Conservation (phyloP, 306 rosid species). For the Castanea crenata region DNA sequence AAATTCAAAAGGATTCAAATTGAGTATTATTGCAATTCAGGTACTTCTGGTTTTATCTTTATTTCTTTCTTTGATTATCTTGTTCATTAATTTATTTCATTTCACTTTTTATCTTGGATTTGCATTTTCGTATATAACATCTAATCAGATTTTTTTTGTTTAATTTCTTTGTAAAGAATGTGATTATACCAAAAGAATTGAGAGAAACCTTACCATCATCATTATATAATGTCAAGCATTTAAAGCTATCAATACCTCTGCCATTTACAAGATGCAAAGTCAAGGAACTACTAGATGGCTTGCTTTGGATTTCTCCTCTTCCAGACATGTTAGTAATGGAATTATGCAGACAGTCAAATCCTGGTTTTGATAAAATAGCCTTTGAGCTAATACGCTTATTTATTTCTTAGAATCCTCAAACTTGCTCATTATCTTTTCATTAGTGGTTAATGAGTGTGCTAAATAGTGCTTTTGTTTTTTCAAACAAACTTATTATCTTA, state of each 20-base stretch:
- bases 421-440: neutral
- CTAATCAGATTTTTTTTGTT: neutral
- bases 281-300: neutral
- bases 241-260: neutral
- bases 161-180: conserved; percentile 1
- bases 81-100: too few species aligned
- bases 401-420: neutral
- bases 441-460: neutral
- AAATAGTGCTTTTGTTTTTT: neutral
- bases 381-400: neutral
- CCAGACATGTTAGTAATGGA: conserved; percentile 2
- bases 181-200: conserved; percentile 1
- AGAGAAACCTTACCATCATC: conserved; percentile 8
- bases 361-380: too few species aligned
- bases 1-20: too few species aligned
- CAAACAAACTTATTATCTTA: neutral
- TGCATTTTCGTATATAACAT: neutral
- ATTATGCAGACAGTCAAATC: neutral
- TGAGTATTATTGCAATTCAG: too few species aligned
- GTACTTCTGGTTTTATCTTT: too few species aligned
- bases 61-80: too few species aligned
- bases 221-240: conserved; percentile 13
- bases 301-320: conserved; percentile 21
- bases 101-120: neutral
- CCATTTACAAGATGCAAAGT: neutral